Evolutionary conservation across 805 yeast species (phyloP).

Genomic region (Ogataea paradorogensis): DNA sequence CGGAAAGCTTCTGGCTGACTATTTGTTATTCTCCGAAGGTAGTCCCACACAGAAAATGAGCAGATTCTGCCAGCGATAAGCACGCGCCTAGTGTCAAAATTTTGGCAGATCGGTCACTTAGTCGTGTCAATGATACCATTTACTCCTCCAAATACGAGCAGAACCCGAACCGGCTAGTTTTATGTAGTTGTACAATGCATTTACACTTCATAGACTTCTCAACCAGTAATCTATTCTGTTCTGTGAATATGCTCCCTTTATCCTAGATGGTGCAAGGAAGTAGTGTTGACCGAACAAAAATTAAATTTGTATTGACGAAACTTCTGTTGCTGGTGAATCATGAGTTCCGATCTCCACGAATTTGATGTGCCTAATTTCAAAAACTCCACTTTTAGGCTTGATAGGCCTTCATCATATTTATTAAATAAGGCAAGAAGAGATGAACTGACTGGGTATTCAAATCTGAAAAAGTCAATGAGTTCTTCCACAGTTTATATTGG

Average conservation of each 20-base stretch:
- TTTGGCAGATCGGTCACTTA: not conserved
- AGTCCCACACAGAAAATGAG: not conserved
- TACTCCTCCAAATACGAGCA: not conserved
- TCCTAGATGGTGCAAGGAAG: slow-evolving; percentile 1
- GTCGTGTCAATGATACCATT: not conserved
- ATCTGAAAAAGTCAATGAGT: slow-evolving; percentile 60
- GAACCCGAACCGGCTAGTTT: not conserved
- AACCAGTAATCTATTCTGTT: too few species aligned
- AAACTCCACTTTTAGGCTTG: slow-evolving; percentile 65
- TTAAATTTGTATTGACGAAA: too few species aligned
- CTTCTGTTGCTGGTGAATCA: not conserved
- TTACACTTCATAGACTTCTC: too few species aligned
- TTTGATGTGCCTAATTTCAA: slow-evolving; percentile 54
- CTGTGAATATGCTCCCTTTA: too few species aligned
- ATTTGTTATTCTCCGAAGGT: not conserved
- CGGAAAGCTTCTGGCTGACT: not conserved
- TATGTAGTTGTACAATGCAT: too few species aligned
- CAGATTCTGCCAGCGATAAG: slow-evolving; percentile 6
- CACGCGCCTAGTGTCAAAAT: not conserved
- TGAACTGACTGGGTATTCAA: slow-evolving; percentile 51
- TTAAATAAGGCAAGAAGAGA: slow-evolving; percentile 61
- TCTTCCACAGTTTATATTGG: slow-evolving; percentile 89
- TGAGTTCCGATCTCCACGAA: slow-evolving; percentile 34
- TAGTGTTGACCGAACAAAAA: not conserved
- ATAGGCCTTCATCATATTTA: slow-evolving; percentile 68